Conservation (phyloP, 2,329 filamentous ascomycete genomes). For the Aspergillus nomiae region DNA sequence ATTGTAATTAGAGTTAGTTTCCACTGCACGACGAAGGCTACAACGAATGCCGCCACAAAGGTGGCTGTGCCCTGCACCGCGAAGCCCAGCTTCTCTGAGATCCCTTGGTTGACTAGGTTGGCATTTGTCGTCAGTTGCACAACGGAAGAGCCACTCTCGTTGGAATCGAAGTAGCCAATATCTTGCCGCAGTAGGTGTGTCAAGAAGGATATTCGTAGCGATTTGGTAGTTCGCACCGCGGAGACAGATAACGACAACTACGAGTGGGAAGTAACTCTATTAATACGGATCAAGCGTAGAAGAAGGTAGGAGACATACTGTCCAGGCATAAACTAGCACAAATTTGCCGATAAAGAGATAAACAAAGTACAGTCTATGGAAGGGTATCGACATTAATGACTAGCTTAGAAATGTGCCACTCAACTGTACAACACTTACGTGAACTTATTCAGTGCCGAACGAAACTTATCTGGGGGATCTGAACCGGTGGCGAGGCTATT, state of each 20-base stretch:
- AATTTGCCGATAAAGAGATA: constrained; percentile 7
- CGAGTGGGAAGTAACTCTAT: neutral
- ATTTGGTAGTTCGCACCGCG: constrained; percentile 1
- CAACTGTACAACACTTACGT: neutral
- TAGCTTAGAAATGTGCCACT: neutral
- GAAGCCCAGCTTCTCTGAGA: constrained; percentile 42
- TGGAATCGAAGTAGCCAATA: constrained; percentile 6
- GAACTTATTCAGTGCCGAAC: neutral
- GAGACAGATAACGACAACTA: constrained; percentile 4
- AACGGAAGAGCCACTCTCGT: neutral
- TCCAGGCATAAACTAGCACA: constrained; percentile 4
- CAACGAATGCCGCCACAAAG: constrained; percentile 44
- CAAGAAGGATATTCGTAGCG: neutral
- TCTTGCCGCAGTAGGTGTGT: constrained; percentile 6
- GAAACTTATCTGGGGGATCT: neutral
- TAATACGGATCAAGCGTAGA: neutral
- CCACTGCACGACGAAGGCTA: constrained; percentile 46
- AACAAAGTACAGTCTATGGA: constrained; percentile 3
- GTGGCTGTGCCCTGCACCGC: constrained; percentile 36
- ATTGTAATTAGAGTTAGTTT: constrained; percentile 50
- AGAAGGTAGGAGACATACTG: neutral
- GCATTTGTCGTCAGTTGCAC: constrained; percentile 29
- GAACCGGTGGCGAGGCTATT: neutral
- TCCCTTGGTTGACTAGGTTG: constrained; percentile 42
- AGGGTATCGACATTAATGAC: neutral